Base-by-base conservation (phyloP, 345 rosid genomes). In the Brassica incana region DNA sequence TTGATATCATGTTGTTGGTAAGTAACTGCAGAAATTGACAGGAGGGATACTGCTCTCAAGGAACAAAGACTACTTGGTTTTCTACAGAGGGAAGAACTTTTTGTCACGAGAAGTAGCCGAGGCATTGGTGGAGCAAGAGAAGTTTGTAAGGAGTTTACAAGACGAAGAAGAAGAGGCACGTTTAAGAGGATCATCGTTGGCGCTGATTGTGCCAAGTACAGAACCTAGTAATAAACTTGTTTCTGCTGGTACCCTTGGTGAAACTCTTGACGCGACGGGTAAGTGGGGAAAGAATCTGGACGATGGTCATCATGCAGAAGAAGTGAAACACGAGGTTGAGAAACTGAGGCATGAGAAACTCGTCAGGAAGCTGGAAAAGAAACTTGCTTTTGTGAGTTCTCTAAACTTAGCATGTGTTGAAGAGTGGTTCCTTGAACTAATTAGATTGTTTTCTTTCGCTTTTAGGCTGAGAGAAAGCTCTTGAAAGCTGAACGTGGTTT, bases 91-190 rank as follows among this genome's bases (percentile, higher is more conserved):
- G 64, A 95, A 92, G 78, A 83, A 87, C 67, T 95, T 95, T 82
- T 84, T 95, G 86, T 84, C 97, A 32, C 78, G 87, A 67, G 92
- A 89, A 66, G 92, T 95, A 43, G 85, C 94, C 48, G 88, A 86
- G 72, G 94, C 83, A 80, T 76, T 95, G 83, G 62, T 90, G 75
- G 92, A 92, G 84, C 89, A 89, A 81, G 97, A 91, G 83, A 88
- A 86, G 64, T 72, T 91, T 77, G 95, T 87, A 48, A 88, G 72
- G 74, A 85, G 85, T 58, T 83, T 91, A 66, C 97, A 92, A 79
- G 97, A 91, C 67, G 89, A 92, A 75, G 99, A 95, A 85, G 99
- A 95, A 84, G 90, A 88, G 69, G 97, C 97, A 32, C 90, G 97
- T 79, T 81, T 89, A 75, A 89, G 89, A 84, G 95, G 92, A 1